Evolutionary conservation across 2,329 filamentous ascomycete genomes (phyloP), one percentile per base, ranked within the genome.

Genomic region (Pseudophaeomoniella oleicola): DNA sequence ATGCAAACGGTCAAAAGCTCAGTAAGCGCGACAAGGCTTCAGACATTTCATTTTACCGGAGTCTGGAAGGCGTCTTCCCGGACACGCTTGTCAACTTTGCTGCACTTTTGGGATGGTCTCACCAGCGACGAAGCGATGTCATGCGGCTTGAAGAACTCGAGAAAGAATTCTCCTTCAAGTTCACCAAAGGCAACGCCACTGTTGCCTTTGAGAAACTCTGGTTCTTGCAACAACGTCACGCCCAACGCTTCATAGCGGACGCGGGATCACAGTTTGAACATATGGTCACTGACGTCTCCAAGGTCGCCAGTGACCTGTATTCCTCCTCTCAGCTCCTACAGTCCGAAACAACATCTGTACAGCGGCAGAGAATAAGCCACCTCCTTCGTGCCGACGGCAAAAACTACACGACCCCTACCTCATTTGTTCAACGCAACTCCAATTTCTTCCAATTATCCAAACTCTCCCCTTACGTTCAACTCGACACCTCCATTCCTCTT

Each of bases 141-240:
- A 75, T 88, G 61, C 70, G 67, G 16, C 59, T 94, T 39, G 53
- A 76, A 1, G 72, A 85, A 6, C 70, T 98, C 37, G 68, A 84
- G 32, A 55, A 77, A 13, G 75, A 75, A 40, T 88, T 94, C 53
- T 75, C 78, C 32, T 68, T 93, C 45, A 86, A 85, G 51, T 92
- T 94, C 59, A 96, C 86, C 3, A 83, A 81, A 48, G 88, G 88
- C 6, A 87, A 94, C 54, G 84, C 87, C 4, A 79, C 81, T 11
- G 83, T 94, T 13, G 76, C 81, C 14, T 71, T 78, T 35, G 74
- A 77, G 34, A 98, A 96, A 53, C 69, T 96, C 12, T 71, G 74
- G 47, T 84, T 78, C 54, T 70, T 96, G 34, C 84, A 94, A 50
- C 75, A 72, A 46, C 69, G 72, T 33, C 83, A 88, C 51, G 69